Percentiles rank a stretch among this genome's conserved stretches.
Conservation (phyloP, 306 rosid genomes). For the Prunus armeniaca region DNA sequence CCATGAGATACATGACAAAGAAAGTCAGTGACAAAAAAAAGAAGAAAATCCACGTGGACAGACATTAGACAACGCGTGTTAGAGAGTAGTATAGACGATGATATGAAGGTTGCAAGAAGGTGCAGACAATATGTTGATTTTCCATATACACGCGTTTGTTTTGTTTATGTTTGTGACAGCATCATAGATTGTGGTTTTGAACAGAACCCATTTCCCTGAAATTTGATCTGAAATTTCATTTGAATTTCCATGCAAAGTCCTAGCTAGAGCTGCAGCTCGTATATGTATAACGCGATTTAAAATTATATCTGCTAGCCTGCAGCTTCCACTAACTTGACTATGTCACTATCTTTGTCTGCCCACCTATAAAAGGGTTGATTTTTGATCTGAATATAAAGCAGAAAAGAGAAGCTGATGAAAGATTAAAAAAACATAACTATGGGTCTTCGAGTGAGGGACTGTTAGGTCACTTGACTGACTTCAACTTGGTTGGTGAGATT, state of each 20-base stretch:
- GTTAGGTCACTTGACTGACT: background rate
- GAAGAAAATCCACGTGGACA: background rate
- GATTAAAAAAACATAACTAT: too few species aligned
- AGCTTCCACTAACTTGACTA: constrained; percentile 1
- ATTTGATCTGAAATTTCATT: constrained; percentile 22
- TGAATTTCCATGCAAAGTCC: constrained; percentile 4
- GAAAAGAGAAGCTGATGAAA: background rate
- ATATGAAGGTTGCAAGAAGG: constrained; percentile 8
- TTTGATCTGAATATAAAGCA: background rate
- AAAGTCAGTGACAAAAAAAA: background rate
- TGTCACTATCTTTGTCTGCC: constrained; percentile 21
- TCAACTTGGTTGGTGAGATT: background rate
- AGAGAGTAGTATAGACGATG: background rate
- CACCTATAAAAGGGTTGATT: background rate
- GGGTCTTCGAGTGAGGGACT: background rate
- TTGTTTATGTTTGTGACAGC: background rate
- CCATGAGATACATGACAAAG: background rate
- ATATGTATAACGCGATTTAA: background rate
- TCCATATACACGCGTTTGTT: background rate
- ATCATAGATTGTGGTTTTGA: background rate
- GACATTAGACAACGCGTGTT: constrained; percentile 8
- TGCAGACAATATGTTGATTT: background rate
- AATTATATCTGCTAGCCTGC: background rate
- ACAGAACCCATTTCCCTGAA: constrained; percentile 1
- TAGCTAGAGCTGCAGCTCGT: background rate